A percentile compares a stretch with the other conserved stretches of the same genome.
phyloP scores from a whole-genome alignment of 169 alveolate species.

The Plasmodium knowlesi region DNA sequence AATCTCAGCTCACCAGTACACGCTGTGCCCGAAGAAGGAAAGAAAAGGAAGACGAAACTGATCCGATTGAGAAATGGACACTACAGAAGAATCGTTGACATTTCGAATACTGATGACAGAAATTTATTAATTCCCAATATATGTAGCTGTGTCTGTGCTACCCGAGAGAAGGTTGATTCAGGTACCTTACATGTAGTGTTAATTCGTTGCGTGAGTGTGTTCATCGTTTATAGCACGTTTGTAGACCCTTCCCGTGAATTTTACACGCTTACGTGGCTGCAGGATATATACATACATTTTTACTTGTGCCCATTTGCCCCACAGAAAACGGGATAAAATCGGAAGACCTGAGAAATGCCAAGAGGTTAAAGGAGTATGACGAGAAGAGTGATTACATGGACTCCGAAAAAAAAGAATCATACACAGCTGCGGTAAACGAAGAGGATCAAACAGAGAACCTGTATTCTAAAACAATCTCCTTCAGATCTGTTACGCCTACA shows the following conservation, averaged over 20 bases:
- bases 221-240: not conserved
- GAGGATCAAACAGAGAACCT: not conserved
- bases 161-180: not conserved
- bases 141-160: slow-evolving; percentile 3
- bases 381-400: not conserved
- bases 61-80: slow-evolving; percentile 62
- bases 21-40: not conserved
- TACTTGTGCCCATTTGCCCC: not conserved
- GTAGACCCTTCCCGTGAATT: not conserved
- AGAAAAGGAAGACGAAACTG: slow-evolving; percentile 4
- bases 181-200: not conserved
- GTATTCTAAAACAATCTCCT: not conserved
- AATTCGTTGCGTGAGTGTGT: not conserved
- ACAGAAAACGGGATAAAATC: not conserved
- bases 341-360: slow-evolving; percentile 1
- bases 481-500: not conserved
- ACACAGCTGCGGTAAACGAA: not conserved
- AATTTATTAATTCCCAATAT: not conserved
- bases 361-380: slow-evolving; percentile 2
- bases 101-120: slow-evolving; percentile 8
- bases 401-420: not conserved
- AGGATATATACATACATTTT: not conserved
- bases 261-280: not conserved
- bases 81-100: slow-evolving; percentile 54
- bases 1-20: not conserved